Base-by-base conservation (phyloP, 306 rosid species). In the Senna siamea region DNA sequence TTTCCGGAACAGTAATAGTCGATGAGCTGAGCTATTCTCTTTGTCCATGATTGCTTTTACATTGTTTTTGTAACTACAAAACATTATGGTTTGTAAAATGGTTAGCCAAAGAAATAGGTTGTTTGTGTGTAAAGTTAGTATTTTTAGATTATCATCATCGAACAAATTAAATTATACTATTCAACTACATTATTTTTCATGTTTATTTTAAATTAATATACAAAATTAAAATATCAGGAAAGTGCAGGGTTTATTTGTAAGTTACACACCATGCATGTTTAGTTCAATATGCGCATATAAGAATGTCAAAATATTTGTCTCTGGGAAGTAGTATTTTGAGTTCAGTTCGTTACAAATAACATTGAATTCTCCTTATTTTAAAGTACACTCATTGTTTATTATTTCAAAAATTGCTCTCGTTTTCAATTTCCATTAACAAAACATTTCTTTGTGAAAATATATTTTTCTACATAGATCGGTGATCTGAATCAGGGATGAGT, bases 1-100 rank as follows among this genome's bases (percentile, higher is more conserved):
- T 76, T 86, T 95, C 81, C 72, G 89, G 73, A 92, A 85, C 87
- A 81, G 79, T 77, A 83, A 77, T 6, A 85, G 78, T 67, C 75
- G 86, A 81, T 83, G 75, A 76, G 80, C 72, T 76, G 69, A 65
- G 76, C 55, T 59, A 30, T 22, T 14, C 66, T 58, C 2, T 6
- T 76, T 11, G 52, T 77, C 51, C 47, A 75, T 54, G 38, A 41
- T 55, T 80, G 65, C 18, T 78, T 73, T 35, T 69, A 74, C 72
- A 77, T 79, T 81, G 72, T n/a, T 68, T 69, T 75, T 86, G 85
- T 83, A 65, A 67, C 84, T 80, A 76, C 0, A 76, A 46, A 34
- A 64, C 66, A 40, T 38, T 40, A 65, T 12, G 76, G 83, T 68
- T 84, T 78, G 84, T 78, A 71, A 80, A 73, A 70, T 79, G 85